These are phyloP conservation scores for Diaporthe sp. DNA, from an alignment of 2,329 filamentous ascomycete genomes.

Conservation along the genomic window DNA sequence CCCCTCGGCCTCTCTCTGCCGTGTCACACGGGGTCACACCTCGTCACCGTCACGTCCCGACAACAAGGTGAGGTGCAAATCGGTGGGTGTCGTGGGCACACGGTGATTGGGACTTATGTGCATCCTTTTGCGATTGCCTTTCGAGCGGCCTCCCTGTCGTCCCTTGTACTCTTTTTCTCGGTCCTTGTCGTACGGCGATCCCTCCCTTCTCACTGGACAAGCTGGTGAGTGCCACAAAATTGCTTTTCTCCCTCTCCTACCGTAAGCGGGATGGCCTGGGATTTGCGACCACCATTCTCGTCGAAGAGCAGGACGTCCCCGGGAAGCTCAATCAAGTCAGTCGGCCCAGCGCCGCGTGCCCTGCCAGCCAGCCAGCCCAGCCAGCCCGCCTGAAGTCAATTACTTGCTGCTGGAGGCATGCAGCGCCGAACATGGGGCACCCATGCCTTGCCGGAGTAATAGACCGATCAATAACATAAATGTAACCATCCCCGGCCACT, in stretches of 20 bases:
- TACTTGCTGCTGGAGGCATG: neutral
- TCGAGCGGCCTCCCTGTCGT: conserved; percentile 7
- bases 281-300: neutral
- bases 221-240: neutral
- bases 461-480: conserved; percentile 16
- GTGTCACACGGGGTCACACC: conserved; percentile 18
- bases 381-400: neutral
- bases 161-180: neutral
- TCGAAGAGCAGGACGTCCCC: neutral
- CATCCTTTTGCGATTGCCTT: neutral
- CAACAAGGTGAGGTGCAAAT: neutral
- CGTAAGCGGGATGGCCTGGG: neutral
- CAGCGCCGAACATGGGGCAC: neutral
- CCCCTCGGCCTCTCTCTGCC: neutral
- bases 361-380: too few species aligned
- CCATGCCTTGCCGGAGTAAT: conserved; percentile 20
- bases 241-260: conserved; percentile 12
- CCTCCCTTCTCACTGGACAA: conserved; percentile 15
- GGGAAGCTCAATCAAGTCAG: neutral
- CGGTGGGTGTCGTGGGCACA: neutral
- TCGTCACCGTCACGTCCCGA: conserved; percentile 20
- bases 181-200: conserved; percentile 1
- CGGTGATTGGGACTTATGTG: neutral
- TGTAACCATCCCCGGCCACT: conserved; percentile 23
- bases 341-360: neutral